Percentiles rank a stretch among this genome's conserved stretches.
Evolutionary conservation across 202 grass and related monocot species (phyloP).

Genomic region (Zizania palustris): DNA sequence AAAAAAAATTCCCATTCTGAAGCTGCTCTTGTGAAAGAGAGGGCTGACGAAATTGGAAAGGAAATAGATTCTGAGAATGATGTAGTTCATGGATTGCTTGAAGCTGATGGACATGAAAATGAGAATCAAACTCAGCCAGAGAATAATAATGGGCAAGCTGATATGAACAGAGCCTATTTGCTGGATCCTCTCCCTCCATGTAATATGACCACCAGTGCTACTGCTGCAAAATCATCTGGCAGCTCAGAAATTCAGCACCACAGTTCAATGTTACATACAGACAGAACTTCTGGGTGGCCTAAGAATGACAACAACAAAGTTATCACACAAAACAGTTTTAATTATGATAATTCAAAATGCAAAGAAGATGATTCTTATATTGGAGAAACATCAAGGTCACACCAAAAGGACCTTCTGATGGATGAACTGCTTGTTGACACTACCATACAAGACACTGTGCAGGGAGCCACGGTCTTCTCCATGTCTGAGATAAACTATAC

Average conservation of each 20-base stretch:
- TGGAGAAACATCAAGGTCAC: constrained; percentile 38
- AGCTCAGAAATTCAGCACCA: constrained; percentile 42
- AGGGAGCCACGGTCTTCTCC: constrained; percentile 27
- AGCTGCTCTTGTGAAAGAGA: constrained; percentile 25
- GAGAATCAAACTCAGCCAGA: constrained; percentile 34
- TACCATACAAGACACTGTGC: constrained; percentile 14
- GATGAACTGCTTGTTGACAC: constrained; percentile 41
- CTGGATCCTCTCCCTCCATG: constrained; percentile 30
- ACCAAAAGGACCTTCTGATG: constrained; percentile 47
- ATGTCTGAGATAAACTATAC: constrained; percentile 38
- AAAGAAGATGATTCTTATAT: constrained; percentile 26
- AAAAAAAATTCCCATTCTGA: constrained; percentile 20
- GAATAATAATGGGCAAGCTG: constrained; percentile 38
- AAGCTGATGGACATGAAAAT: constrained; percentile 40
- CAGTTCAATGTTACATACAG: constrained; percentile 13
- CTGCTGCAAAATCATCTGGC: constrained; percentile 38
- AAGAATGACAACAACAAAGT: constrained; percentile 26
- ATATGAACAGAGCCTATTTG: constrained; percentile 21
- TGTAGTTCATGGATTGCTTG: constrained; percentile 40
- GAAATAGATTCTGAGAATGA: constrained; percentile 41
- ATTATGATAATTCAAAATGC: constrained; percentile 48
- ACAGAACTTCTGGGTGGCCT: constrained; percentile 32
- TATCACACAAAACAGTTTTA: constrained; percentile 28
- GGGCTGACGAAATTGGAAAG: constrained; percentile 24
- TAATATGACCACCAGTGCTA: constrained; percentile 41